These are phyloP conservation scores for Yamadazyma kanchanaburiensis DNA, from an alignment of 1,139 yeast genomes.

Conservation along the genomic window DNA sequence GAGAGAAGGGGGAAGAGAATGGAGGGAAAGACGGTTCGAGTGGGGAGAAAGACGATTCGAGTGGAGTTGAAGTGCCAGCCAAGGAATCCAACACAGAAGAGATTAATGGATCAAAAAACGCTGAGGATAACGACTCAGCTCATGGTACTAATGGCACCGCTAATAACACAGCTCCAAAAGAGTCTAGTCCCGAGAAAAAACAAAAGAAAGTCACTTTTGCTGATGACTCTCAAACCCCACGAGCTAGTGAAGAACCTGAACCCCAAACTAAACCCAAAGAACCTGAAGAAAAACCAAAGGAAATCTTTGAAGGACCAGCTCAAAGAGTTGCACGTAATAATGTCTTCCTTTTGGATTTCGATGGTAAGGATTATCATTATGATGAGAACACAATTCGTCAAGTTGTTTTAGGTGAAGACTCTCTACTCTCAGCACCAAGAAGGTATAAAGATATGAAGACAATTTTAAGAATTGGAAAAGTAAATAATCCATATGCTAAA, in stretches of 20 bases:
- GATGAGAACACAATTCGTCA: slow-evolving; percentile 27
- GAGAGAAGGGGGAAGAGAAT: background rate
- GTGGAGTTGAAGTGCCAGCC: no score
- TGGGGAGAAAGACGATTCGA: background rate
- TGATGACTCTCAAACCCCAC: slow-evolving; percentile 13
- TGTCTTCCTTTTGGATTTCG: slow-evolving; percentile 48
- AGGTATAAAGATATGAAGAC: slow-evolving; percentile 56
- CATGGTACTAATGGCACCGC: background rate
- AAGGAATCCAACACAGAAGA: background rate
- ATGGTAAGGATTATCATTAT: slow-evolving; percentile 9
- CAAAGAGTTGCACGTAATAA: slow-evolving; percentile 54
- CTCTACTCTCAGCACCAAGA: slow-evolving; percentile 49
- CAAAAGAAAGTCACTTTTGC: slow-evolving; percentile 27
- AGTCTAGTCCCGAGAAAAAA: slow-evolving; percentile 5
- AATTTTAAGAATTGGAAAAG: slow-evolving; percentile 45
- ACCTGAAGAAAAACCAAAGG: slow-evolving; percentile 10
- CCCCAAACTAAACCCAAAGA: slow-evolving; percentile 3
- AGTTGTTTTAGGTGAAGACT: slow-evolving; percentile 58
- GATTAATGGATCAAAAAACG: background rate
- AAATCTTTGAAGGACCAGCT: slow-evolving; percentile 59
- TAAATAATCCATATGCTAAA: slow-evolving; percentile 39
- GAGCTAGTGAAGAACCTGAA: slow-evolving; percentile 2
- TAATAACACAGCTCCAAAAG: slow-evolving; percentile 1
- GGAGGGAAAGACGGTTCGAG: background rate
- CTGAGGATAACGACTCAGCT: slow-evolving; percentile 2